These are phyloP conservation scores for Paramecium caudatum DNA, from an alignment of 73 alveolate species.

Conservation along the genomic window DNA sequence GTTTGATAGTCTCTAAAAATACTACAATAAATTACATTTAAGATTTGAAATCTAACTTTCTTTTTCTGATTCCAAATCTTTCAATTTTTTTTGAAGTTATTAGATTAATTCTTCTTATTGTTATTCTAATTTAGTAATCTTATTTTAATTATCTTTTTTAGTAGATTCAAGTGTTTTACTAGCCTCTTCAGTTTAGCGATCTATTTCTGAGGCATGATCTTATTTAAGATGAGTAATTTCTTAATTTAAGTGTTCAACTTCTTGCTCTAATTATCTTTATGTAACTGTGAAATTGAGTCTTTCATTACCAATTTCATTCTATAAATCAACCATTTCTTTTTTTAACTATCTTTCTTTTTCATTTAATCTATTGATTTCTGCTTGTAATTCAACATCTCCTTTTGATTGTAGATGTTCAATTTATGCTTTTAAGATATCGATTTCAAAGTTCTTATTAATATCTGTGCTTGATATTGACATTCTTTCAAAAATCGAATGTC, in stretches of 20 bases:
- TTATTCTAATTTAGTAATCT: constrained; percentile 13
- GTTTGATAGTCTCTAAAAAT: neutral
- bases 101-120: neutral
- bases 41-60: neutral
- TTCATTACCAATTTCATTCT: constrained; percentile 44
- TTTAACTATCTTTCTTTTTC: constrained; percentile 62
- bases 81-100: neutral
- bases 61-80: neutral
- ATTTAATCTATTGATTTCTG: constrained; percentile 53
- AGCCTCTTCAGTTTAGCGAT: neutral
- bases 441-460: constrained; percentile 20
- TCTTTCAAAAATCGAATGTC: constrained; percentile 34
- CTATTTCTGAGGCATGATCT: neutral
- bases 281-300: constrained; percentile 15
- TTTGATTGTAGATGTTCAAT: constrained; percentile 35
- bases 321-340: constrained; percentile 57
- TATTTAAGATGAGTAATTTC: neutral
- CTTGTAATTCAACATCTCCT: constrained; percentile 62
- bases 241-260: constrained; percentile 20
- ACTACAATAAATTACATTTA: neutral
- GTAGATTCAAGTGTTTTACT: neutral
- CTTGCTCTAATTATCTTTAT: constrained; percentile 22
- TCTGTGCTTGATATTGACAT: constrained; percentile 26
- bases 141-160: neutral
- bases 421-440: constrained; percentile 35